Base-by-base conservation (phyloP, 1,284 basidiomycete genomes). In the Xerocomus tenax region DNA sequence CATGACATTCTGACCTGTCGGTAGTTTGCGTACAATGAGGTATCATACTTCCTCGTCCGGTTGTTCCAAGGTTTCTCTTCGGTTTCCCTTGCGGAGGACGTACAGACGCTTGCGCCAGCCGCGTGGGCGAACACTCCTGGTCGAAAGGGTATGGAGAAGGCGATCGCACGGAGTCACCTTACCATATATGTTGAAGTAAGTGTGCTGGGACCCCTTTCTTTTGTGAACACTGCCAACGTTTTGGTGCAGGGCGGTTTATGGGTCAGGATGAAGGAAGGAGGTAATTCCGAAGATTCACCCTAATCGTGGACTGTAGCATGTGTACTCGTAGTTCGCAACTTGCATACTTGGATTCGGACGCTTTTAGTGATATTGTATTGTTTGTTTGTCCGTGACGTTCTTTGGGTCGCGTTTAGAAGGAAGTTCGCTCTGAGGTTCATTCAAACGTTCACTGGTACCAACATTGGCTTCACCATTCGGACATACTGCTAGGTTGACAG, bases 141-240 rank as follows among this genome's bases (percentile, higher is more conserved):
- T 30, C 54, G 62, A 26, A 61, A 66, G 42, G 52, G 52, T 0
- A 39, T 64, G 4, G 71, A 73, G 42, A 62, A 62, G 43, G 58
- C 63, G 13, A 54, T 65, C 7, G 35, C 67, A n/a, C 53, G 56
- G 56, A 58, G 66, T 44, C 77, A 81, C 58, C 61, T 83, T 43
- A 82, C 81, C 2, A 70, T 78, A 67, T 81, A 77, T 59, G 63
- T 68, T 12, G 56, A 68, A 8, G 66, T 67, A 44, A 54, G 64
- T 56, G 21, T 23, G 8, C 1, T 21, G 7, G 18, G 3, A 18
- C 15, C 10, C n/a, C 8, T 15, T 36, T 18, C 7, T 29, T 9
- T 19, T 9, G 15, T 26, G 47, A 23, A 13, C 23, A 0, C 34
- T 26, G 23, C 32, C 53, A 12, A 48, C 18, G 3, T 18, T 16